These are phyloP conservation scores for Picochlorum sp. DNA, from an alignment of 139 green algal species.

Conservation along the genomic window DNA sequence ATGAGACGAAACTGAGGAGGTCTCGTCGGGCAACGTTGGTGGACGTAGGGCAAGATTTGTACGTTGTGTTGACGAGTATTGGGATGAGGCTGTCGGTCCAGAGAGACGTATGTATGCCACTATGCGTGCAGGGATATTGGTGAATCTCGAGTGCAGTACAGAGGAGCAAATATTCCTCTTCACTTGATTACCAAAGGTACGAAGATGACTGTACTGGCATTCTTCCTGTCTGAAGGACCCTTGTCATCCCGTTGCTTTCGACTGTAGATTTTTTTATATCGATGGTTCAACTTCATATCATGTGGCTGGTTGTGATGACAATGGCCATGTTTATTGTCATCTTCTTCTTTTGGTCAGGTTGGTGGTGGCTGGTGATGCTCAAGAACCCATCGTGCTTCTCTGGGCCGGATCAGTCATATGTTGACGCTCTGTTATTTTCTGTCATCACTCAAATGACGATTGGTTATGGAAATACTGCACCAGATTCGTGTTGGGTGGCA, in stretches of 20 bases:
- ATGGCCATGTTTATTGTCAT: constrained; percentile 27
- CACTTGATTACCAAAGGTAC: constrained; percentile 18
- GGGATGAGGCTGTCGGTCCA: too few relatives aligned
- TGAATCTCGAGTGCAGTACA: constrained; percentile 23
- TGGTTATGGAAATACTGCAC: constrained; percentile 62
- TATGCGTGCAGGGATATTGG: constrained; percentile 12
- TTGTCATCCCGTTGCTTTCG: too few relatives aligned
- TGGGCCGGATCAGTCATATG: constrained; percentile 25
- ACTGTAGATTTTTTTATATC: constrained; percentile 64
- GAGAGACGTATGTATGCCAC: too few relatives aligned
- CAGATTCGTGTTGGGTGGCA: constrained; percentile 59
- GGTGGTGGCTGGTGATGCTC: constrained; percentile 27
- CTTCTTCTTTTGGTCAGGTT: constrained; percentile 36
- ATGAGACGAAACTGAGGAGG: too few relatives aligned
- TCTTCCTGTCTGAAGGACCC: not conserved
- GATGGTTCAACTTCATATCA: constrained; percentile 38
- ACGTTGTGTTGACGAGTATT: too few relatives aligned
- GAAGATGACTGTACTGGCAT: not conserved
- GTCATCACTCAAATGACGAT: constrained; percentile 30
- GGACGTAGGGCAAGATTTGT: too few relatives aligned
- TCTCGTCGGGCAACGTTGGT: too few relatives aligned
- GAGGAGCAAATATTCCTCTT: constrained; percentile 19
- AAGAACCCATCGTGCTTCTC: constrained; percentile 27
- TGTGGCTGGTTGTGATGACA: constrained; percentile 22
- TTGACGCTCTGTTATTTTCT: constrained; percentile 41